phyloP scores from a whole-genome alignment of 1,139 yeast species.

The Hyphopichia pseudoburtonii region DNA sequence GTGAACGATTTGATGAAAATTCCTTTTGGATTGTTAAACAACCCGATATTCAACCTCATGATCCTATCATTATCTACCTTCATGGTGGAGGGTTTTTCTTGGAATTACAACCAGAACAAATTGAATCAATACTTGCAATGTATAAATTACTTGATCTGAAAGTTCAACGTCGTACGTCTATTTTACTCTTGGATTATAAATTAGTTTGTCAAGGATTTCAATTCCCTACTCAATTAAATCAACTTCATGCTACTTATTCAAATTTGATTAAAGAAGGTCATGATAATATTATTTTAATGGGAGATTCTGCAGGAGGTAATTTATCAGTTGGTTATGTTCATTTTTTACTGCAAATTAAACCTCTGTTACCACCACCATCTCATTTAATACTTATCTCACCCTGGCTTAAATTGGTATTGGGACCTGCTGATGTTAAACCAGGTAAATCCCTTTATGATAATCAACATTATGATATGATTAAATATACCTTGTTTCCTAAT shows the following conservation, averaged over 20 bases:
- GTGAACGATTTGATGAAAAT: conserved; percentile 31
- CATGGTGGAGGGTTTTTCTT: conserved; percentile 49
- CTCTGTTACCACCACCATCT: too few relatives aligned
- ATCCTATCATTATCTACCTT: conserved; percentile 37
- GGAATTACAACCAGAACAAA: conserved; percentile 34
- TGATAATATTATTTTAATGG: conserved; percentile 32
- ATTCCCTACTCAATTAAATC: conserved; percentile 37
- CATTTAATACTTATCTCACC: conserved; percentile 38
- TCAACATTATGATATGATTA: conserved; percentile 31
- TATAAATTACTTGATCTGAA: conserved; percentile 29
- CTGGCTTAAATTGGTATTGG: conserved; percentile 32
- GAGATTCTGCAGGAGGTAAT: conserved; percentile 48
- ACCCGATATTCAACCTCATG: conserved; percentile 23
- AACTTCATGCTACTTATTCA: conserved; percentile 31
- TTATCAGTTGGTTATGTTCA: conserved; percentile 30
- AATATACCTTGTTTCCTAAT: conserved; percentile 9
- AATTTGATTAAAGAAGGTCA: conserved; percentile 28
- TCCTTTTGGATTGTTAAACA: conserved; percentile 40
- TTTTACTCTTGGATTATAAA: conserved; percentile 40
- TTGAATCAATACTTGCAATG: conserved; percentile 29
- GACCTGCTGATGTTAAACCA: conserved; percentile 14
- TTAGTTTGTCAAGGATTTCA: conserved; percentile 31
- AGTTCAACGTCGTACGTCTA: conserved; percentile 25
- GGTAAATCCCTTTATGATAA: conserved; percentile 40
- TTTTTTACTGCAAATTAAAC: conserved; percentile 19